Conservation (phyloP, 23 red algal genomes). For the Pyropia yezoensis region DNA sequence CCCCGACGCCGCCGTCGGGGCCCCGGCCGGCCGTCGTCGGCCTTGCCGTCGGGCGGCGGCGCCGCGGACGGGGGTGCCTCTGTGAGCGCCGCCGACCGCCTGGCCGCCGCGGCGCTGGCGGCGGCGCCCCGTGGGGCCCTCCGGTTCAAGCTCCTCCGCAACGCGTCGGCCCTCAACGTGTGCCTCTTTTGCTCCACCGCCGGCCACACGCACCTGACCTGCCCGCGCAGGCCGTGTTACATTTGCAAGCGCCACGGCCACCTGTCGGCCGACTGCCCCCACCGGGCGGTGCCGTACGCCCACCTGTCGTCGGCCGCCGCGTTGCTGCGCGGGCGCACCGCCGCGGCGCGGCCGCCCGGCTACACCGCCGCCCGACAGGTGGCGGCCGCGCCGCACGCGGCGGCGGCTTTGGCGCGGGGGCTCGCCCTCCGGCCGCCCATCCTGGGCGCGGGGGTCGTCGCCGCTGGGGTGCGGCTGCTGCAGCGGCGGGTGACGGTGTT, state of each 20-base stretch:
- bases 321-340: background rate
- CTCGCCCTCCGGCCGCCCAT: slow-evolving; percentile 23
- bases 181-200: slow-evolving; percentile 46
- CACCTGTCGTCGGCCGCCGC: background rate
- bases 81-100: too few relatives aligned
- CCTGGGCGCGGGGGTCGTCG: background rate
- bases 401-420: slow-evolving; percentile 1
- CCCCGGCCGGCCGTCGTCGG: too few relatives aligned
- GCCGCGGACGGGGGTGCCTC: too few relatives aligned
- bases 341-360: slow-evolving; percentile 6
- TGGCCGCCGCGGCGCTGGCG: too few relatives aligned
- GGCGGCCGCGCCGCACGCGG: background rate
- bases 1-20: too few relatives aligned
- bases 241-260: slow-evolving; percentile 53
- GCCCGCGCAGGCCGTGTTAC: slow-evolving; percentile 58
- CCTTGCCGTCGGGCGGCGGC: too few relatives aligned
- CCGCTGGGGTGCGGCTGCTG: slow-evolving; percentile 8
- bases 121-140: too few relatives aligned
- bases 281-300: slow-evolving; percentile 31
- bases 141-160: slow-evolving; percentile 7
- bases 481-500: background rate
- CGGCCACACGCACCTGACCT: slow-evolving; percentile 37
- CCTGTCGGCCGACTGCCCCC: slow-evolving; percentile 31
- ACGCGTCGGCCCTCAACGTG: slow-evolving; percentile 14
- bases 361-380: slow-evolving; percentile 29